phyloP scores from a whole-genome alignment of 2,329 filamentous ascomycete genomes.

The Sporothrix pallida region DNA sequence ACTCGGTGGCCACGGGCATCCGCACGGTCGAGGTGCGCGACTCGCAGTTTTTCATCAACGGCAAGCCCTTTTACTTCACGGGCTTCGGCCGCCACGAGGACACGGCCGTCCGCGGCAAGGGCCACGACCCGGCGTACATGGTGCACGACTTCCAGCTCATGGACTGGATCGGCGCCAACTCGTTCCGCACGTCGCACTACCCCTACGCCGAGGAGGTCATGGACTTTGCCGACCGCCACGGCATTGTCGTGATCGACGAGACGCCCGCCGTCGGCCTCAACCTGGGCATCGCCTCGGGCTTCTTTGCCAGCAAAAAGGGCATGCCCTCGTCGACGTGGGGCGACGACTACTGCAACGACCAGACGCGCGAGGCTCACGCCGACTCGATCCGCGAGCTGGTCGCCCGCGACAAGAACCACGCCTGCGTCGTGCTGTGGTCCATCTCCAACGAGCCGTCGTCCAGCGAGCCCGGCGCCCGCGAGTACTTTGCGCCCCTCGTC shows the following conservation, averaged over 20 bases:
- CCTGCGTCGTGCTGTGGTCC: slow-evolving; percentile 17
- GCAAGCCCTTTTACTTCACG: slow-evolving; percentile 6
- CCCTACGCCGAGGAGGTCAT: slow-evolving; percentile 15
- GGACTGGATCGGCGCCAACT: slow-evolving; percentile 15
- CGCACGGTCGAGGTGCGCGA: background rate
- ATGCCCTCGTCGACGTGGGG: background rate
- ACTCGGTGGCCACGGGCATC: background rate
- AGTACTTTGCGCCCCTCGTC: slow-evolving; percentile 15
- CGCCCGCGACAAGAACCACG: slow-evolving; percentile 20
- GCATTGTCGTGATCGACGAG: slow-evolving; percentile 18
- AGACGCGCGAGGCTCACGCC: slow-evolving; percentile 10
- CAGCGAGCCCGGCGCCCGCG: background rate
- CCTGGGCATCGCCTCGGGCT: background rate
- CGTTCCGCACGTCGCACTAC: slow-evolving; percentile 22
- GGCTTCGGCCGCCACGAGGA: slow-evolving; percentile 6
- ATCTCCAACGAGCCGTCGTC: background rate
- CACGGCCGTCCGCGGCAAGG: slow-evolving; percentile 19
- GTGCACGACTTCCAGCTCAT: slow-evolving; percentile 21
- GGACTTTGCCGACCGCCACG: slow-evolving; percentile 21
- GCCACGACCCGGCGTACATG: slow-evolving; percentile 14
- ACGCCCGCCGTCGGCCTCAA: slow-evolving; percentile 10
- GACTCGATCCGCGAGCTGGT: background rate
- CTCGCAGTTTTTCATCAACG: slow-evolving; percentile 13
- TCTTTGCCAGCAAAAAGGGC: background rate
- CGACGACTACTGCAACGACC: background rate